These are phyloP conservation scores for Claviceps monticola DNA, from an alignment of 2,329 filamentous ascomycete species.

Conservation along the genomic window DNA sequence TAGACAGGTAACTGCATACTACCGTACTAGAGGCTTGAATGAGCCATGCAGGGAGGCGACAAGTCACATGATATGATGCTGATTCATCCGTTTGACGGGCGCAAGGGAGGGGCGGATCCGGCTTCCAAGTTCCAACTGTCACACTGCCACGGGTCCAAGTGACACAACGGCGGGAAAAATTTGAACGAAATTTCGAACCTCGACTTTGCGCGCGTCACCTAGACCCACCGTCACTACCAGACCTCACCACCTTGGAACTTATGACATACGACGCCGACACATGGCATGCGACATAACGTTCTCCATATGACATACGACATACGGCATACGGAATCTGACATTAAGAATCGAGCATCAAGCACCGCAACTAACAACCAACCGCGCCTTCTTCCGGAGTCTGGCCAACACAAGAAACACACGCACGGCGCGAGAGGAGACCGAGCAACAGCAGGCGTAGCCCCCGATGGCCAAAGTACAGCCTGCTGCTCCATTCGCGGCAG, in stretches of 20 bases:
- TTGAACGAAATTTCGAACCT: not conserved
- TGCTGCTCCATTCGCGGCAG: conserved; percentile 14
- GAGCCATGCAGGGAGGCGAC: too few species aligned
- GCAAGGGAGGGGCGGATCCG: too few species aligned
- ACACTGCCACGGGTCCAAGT: not conserved
- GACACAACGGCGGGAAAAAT: not conserved
- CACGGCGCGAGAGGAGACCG: not conserved
- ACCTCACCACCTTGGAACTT: not conserved
- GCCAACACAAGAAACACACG: too few species aligned
- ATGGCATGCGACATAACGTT: too few species aligned
- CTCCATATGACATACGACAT: not conserved
- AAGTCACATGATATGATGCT: too few species aligned
- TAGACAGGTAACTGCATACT: too few species aligned
- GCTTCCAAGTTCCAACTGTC: too few species aligned
- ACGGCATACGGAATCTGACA: not conserved
- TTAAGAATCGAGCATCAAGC: not conserved
- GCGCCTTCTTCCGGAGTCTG: too few species aligned
- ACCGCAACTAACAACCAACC: too few species aligned
- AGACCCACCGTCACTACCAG: not conserved
- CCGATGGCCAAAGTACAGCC: conserved; percentile 21
- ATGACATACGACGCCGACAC: too few species aligned
- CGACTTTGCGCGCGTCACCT: not conserved
- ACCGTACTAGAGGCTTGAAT: too few species aligned
- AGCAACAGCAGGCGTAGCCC: not conserved
- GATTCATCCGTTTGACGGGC: too few species aligned